Evolutionary conservation across 2,329 filamentous ascomycete genomes (phyloP).

Genomic region (Sporothrix inflata): DNA sequence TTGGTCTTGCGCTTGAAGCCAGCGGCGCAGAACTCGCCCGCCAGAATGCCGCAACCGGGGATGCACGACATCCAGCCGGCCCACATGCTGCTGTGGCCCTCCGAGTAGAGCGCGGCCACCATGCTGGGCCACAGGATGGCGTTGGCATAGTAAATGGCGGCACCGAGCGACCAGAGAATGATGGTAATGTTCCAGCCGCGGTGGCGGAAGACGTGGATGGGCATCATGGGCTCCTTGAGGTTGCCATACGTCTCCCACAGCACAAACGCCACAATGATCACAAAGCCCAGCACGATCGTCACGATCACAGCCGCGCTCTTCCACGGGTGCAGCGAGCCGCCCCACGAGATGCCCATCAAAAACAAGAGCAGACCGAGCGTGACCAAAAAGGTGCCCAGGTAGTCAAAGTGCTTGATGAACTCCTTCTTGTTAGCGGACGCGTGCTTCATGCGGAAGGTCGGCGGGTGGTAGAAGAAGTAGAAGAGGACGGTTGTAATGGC

Average conservation of each 20-base stretch:
- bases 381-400: conserved; percentile 40
- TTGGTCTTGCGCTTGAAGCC: conserved; percentile 37
- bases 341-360: conserved; percentile 42
- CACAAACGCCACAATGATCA: conserved; percentile 7
- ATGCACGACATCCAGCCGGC: conserved; percentile 38
- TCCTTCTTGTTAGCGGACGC: conserved; percentile 36
- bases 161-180: conserved; percentile 42
- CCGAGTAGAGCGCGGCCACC: conserved; percentile 41
- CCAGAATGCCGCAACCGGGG: conserved; percentile 38
- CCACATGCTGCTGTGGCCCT: conserved; percentile 35
- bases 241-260: conserved; percentile 31
- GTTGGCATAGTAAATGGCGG: conserved; percentile 45
- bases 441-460: conserved; percentile 41
- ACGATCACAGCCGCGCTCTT: conserved; percentile 40
- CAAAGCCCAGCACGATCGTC: conserved; percentile 34
- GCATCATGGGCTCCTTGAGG: conserved; percentile 44
- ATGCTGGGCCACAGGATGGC: conserved; percentile 45
- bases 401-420: conserved; percentile 41
- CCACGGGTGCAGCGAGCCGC: conserved; percentile 42
- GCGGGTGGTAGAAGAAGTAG: conserved; percentile 43
- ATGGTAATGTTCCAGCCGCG: conserved; percentile 41
- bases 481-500: conserved; percentile 38
- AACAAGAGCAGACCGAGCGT: conserved; percentile 40
- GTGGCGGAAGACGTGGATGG: conserved; percentile 44
- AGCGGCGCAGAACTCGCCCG: conserved; percentile 38